Evolutionary conservation across 805 yeast species (phyloP).

Genomic region (Candida saitoana): DNA sequence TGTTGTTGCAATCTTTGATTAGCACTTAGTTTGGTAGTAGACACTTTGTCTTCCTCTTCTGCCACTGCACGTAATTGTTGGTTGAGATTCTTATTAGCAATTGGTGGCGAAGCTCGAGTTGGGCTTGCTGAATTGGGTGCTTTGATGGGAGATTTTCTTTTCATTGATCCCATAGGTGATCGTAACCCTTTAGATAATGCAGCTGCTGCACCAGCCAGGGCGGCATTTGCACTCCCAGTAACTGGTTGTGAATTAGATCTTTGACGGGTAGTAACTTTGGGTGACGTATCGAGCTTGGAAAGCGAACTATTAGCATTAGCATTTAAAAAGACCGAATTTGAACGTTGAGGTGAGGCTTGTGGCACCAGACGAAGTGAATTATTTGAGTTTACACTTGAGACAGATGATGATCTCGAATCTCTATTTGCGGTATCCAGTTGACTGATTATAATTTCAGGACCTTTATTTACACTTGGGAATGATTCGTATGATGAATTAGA

Average conservation of each 20-base stretch:
- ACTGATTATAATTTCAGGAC: neutral
- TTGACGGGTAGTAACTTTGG: constrained; percentile 15
- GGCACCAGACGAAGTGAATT: constrained; percentile 1
- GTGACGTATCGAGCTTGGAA: constrained; percentile 8
- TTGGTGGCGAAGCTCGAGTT: constrained; percentile 11
- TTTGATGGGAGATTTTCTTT: constrained; percentile 3
- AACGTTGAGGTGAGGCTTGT: constrained; percentile 3
- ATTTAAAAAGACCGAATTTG: constrained; percentile 6
- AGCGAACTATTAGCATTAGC: constrained; percentile 8
- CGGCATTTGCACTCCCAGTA: constrained; percentile 8
- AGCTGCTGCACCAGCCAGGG: constrained; percentile 37
- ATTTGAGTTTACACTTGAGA: constrained; percentile 3
- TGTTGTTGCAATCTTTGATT: constrained; percentile 38
- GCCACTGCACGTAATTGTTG: constrained; percentile 16
- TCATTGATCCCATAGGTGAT: constrained; percentile 20
- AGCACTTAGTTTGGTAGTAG: constrained; percentile 26
- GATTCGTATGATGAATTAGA: constrained; percentile 2
- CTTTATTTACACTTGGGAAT: constrained; percentile 3
- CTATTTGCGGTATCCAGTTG: neutral
- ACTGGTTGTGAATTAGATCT: constrained; percentile 37
- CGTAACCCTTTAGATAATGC: constrained; percentile 22
- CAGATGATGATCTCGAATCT: constrained; percentile 3
- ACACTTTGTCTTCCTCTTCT: constrained; percentile 11
- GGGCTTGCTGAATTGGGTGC: constrained; percentile 4
- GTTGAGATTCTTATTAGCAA: constrained; percentile 11